Evolutionary conservation across 1,139 yeast species (phyloP), one percentile per base, ranked within the genome.

Genomic region (Kodamaea plutei): DNA sequence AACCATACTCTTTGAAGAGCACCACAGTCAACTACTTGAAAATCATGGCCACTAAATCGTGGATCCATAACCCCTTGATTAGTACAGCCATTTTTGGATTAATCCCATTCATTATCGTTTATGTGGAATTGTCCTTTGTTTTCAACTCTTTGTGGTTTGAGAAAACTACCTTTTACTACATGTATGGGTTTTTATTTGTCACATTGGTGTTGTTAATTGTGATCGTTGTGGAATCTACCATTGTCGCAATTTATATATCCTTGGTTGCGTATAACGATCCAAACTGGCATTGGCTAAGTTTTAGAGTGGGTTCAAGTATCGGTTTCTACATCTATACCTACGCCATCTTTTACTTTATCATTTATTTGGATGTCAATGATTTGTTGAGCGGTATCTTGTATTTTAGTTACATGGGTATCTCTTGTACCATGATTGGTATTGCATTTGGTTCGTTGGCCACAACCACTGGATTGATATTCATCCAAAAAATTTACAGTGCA

Each of bases 221-320:
- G 23, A 76, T 84, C 8, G 77, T 84, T 21, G 64, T 76, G 28
- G 95, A 85, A 52, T 74, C 84, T 34, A 74, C 91, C n/a, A 69
- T 87, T 21, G 74, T 85, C 25, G 78, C 84, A 8, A 69, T 82
- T 9, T 85, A 81, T 48, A 51, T 81, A 23, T 72, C 79, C 26
- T 65, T 87, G 47, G 54, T 64, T 2, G 68, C 73, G 26, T 66
- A 75, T 40, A 78, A 76, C 33, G 77, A 81, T 48, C 78, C 79
- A 33, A 58, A 67, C 39, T 87, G 96, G 95, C 85, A 84, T 52
- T 87, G 96, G 95, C 68, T 81, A 43, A 68, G 88, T 11, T 85
- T 84, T 54, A 56, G 76, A 39, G 76, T 79, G 23, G 88, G 95
- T 3, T 70, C 85, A 1, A 76, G 88, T 37, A 77, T 75, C 28